Evolutionary conservation across 1,284 basidiomycete genomes (phyloP), one percentile per base, ranked within the genome.

Genomic region (Trichosporon ovoides): DNA sequence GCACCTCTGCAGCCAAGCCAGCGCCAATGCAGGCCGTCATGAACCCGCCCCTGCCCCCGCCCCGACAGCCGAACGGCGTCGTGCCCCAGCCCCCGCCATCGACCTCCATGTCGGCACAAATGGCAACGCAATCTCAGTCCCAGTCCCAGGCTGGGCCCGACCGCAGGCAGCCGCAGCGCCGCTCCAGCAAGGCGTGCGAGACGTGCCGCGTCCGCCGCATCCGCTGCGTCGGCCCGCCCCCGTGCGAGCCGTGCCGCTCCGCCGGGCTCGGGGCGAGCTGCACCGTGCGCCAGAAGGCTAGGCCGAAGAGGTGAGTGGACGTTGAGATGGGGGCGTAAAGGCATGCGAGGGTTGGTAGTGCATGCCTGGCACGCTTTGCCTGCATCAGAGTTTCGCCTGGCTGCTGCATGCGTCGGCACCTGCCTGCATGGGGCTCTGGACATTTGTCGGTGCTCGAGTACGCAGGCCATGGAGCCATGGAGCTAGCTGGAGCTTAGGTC

Each of bases 181-280:
- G 43, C 43, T 48, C 43, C 3, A 57, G 55, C 24, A 67, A 64
- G 51, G 66, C 66, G 11, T 67, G 66, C 59, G 64, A 67, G 54
- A 62, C 56, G 6, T 67, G 66, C 28, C 61, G 64, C 35, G 54
- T 52, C 2, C 57, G 62, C 49, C 38, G 60, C 2, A 58, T 64
- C 13, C 52, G 56, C 24, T 67, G 66, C 36, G 52, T 58, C 16
- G 66, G 65, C 12, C 55, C 57, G 7, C 55, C 58, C 37, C 66
- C 66, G 9, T 66, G 66, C 49, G 52, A 58, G 31, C 55, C 64
- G 0, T 67, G 66, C 50, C 28, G 51, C 11, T 37, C 52, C 7
- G 54, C 57, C 13, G 62, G 62, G 0, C 34, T 61, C 13, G 56
- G 55, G 11, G 49, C 55, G 20, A 22, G 33, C 14, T 67, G 66